These are phyloP conservation scores for Ceratobasidium sp. DNA, from an alignment of 1,284 basidiomycete species.

Conservation along the genomic window DNA sequence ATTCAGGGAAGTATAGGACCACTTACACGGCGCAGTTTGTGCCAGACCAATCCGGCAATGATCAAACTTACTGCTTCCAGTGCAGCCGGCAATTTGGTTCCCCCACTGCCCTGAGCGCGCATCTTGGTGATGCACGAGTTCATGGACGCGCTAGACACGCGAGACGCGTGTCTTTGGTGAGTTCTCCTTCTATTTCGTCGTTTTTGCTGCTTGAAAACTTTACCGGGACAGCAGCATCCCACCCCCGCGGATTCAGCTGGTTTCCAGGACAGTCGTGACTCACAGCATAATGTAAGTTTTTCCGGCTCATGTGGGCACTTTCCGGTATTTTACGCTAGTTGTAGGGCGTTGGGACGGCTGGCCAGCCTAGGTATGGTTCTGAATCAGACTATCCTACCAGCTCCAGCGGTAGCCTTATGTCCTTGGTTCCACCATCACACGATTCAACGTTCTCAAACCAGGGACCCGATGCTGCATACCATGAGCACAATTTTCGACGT, in stretches of 20 bases:
- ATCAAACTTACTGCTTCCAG: constrained; percentile 30
- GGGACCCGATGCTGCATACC: not conserved
- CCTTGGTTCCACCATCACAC: not conserved
- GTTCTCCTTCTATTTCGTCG: not conserved
- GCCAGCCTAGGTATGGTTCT: constrained; percentile 8
- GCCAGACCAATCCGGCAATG: not conserved
- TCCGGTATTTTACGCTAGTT: not conserved
- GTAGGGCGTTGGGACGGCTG: not conserved
- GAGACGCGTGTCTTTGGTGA: not conserved
- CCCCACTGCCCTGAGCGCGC: constrained; percentile 19
- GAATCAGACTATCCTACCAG: constrained; percentile 8
- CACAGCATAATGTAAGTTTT: not conserved
- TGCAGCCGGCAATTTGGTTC: constrained; percentile 31
- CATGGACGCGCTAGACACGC: not conserved
- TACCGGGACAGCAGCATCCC: not conserved
- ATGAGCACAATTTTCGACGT: not conserved
- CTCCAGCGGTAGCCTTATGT: not conserved
- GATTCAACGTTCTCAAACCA: not conserved
- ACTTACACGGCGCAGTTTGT: constrained; percentile 15
- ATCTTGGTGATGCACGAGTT: constrained; percentile 23
- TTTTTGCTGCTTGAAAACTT: not conserved
- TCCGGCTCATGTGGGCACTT: too few species aligned
- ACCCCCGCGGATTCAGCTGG: not conserved
- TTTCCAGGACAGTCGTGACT: not conserved
- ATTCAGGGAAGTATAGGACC: not conserved